Conservation (phyloP, 441 rosid species). For the Corymbia calophylla region DNA sequence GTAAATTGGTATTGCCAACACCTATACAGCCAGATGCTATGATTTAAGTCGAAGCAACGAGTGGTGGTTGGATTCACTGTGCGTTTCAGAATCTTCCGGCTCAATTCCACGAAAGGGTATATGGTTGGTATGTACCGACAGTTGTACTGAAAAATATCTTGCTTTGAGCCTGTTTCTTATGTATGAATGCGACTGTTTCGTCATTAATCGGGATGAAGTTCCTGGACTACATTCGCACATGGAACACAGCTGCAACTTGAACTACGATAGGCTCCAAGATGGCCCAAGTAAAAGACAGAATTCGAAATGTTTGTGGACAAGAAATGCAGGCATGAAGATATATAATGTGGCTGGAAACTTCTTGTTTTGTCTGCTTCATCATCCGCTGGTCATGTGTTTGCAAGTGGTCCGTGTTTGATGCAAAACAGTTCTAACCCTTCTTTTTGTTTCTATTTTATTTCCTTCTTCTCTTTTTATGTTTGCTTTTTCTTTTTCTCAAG, state of each 20-base stretch:
- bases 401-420: background rate
- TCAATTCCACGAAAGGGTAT: background rate
- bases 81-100: background rate
- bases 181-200: background rate
- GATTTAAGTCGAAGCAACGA: background rate
- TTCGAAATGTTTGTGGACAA: background rate
- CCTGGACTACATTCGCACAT: background rate
- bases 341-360: background rate
- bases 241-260: background rate
- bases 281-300: background rate
- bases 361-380: background rate
- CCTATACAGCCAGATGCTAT: background rate
- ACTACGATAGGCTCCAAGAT: background rate
- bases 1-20: background rate
- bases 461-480: background rate
- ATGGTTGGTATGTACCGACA: background rate
- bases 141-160: slow-evolving; percentile 6
- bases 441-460: background rate
- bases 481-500: background rate
- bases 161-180: background rate
- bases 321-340: background rate
- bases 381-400: background rate
- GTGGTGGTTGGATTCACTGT: background rate
- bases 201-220: background rate
- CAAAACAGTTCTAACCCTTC: background rate